These are phyloP conservation scores for Dactylella cylindrospora DNA, from an alignment of 2,329 filamentous ascomycete genomes.

Conservation along the genomic window DNA sequence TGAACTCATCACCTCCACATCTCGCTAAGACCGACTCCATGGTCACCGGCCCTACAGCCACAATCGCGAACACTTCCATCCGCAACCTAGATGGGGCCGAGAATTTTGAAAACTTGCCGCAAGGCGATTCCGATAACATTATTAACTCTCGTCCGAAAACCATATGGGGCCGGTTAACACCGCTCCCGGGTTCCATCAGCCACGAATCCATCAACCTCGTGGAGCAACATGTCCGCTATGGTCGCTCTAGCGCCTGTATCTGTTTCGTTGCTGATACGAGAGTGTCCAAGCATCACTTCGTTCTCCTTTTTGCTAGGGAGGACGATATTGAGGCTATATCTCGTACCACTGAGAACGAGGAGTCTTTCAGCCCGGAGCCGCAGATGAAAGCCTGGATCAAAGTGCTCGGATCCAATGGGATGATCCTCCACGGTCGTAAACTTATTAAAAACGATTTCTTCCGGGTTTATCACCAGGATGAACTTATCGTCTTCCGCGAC, in stretches of 20 bases:
- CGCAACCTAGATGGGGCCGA: constrained; percentile 5
- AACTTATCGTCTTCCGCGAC: constrained; percentile 46
- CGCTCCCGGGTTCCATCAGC: constrained; percentile 43
- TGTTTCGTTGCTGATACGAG: constrained; percentile 44
- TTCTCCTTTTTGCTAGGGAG: constrained; percentile 43
- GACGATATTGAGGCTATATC: constrained; percentile 23
- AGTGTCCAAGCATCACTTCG: constrained; percentile 47
- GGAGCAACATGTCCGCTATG: constrained; percentile 45
- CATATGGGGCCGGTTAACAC: constrained; percentile 46
- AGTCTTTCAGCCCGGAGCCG: constrained; percentile 36
- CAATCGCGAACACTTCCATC: constrained; percentile 3
- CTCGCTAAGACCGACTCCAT: constrained; percentile 36
- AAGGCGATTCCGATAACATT: constrained; percentile 2
- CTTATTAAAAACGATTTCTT: constrained; percentile 43
- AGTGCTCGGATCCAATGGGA: constrained; percentile 46
- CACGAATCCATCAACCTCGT: constrained; percentile 44
- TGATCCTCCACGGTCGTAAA: constrained; percentile 46
- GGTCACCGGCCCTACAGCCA: constrained; percentile 6
- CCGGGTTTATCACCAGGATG: constrained; percentile 46
- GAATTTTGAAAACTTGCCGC: not conserved
- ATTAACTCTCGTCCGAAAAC: constrained; percentile 34
- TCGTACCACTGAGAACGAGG: constrained; percentile 30
- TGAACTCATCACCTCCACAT: constrained; percentile 17
- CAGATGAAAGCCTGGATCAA: constrained; percentile 48
- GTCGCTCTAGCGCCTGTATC: constrained; percentile 45